phyloP scores from a whole-genome alignment of 2,329 filamentous ascomycete species.

The Claviceps spartinae region DNA sequence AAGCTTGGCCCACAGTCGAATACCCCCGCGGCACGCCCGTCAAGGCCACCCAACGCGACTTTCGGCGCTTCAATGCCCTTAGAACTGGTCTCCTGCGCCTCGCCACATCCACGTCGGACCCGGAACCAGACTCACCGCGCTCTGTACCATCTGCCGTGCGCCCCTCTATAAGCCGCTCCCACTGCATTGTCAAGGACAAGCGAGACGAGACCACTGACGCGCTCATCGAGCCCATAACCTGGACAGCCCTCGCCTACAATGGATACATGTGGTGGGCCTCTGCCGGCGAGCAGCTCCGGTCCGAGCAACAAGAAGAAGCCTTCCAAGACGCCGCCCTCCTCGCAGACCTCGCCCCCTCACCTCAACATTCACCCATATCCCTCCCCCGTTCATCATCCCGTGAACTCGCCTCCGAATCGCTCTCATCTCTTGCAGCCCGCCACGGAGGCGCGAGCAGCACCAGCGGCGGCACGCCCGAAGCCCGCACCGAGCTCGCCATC shows the following conservation, averaged over 20 bases:
- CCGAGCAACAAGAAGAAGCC: slow-evolving; percentile 45
- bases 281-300: slow-evolving; percentile 56
- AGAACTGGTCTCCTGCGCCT: slow-evolving; percentile 46
- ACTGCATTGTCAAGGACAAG: slow-evolving; percentile 20
- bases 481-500: slow-evolving; percentile 51
- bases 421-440: slow-evolving; percentile 29
- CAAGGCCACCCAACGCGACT: slow-evolving; percentile 81
- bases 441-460: slow-evolving; percentile 13
- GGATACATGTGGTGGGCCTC: slow-evolving; percentile 88
- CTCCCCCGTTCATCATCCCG: slow-evolving; percentile 18
- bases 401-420: slow-evolving; percentile 27
- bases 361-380: slow-evolving; percentile 17
- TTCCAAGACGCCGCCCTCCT: slow-evolving; percentile 42
- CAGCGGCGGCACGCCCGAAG: slow-evolving; percentile 8
- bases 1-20: slow-evolving; percentile 65
- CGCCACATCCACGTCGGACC: slow-evolving; percentile 13
- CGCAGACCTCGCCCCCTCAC: slow-evolving; percentile 32
- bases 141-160: slow-evolving; percentile 15
- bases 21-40: slow-evolving; percentile 49
- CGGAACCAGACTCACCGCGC: slow-evolving; percentile 15
- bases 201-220: slow-evolving; percentile 37
- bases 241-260: slow-evolving; percentile 64
- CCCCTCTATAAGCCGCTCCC: slow-evolving; percentile 15
- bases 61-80: slow-evolving; percentile 63
- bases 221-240: slow-evolving; percentile 49